These are phyloP conservation scores for Jackrogersella multiformis DNA, from an alignment of 495 filamentous ascomycete species.

Conservation along the genomic window DNA sequence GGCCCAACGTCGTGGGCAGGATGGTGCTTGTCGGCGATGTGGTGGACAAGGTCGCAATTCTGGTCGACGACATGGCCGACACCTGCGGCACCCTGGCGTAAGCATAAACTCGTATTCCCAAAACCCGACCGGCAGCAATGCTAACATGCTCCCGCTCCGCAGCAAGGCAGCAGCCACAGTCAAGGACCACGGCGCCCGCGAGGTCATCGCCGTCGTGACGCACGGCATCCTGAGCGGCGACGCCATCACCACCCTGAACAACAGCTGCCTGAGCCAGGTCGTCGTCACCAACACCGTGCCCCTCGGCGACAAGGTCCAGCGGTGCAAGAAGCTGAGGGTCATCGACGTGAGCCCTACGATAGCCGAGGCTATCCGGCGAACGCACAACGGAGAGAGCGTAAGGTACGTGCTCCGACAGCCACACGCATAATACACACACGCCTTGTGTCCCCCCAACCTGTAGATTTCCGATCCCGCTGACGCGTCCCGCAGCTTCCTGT, in stretches of 20 bases:
- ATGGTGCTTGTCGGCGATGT: constrained; percentile 86
- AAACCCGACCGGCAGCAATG: not conserved
- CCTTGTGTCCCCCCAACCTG: not conserved
- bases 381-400: constrained; percentile 83
- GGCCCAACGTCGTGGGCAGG: constrained; percentile 93
- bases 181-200: constrained; percentile 85
- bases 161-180: constrained; percentile 89
- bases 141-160: constrained; percentile 3
- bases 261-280: constrained; percentile 76
- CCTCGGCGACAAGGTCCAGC: constrained; percentile 73
- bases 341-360: constrained; percentile 92
- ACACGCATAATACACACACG: not conserved
- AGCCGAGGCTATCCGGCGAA: constrained; percentile 79
- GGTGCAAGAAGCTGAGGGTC: constrained; percentile 81
- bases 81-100: constrained; percentile 74
- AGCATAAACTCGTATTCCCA: not conserved
- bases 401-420: constrained; percentile 6
- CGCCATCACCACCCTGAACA: constrained; percentile 89
- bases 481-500: constrained; percentile 69
- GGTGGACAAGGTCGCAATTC: constrained; percentile 70
- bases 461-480: constrained; percentile 14
- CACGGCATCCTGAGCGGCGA: constrained; percentile 94
- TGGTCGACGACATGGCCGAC: constrained; percentile 92
- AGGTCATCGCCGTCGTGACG: constrained; percentile 94
- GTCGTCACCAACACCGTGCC: constrained; percentile 99